These are phyloP conservation scores for Entonaema liquescens DNA, from an alignment of 495 filamentous ascomycete genomes.

Conservation along the genomic window DNA sequence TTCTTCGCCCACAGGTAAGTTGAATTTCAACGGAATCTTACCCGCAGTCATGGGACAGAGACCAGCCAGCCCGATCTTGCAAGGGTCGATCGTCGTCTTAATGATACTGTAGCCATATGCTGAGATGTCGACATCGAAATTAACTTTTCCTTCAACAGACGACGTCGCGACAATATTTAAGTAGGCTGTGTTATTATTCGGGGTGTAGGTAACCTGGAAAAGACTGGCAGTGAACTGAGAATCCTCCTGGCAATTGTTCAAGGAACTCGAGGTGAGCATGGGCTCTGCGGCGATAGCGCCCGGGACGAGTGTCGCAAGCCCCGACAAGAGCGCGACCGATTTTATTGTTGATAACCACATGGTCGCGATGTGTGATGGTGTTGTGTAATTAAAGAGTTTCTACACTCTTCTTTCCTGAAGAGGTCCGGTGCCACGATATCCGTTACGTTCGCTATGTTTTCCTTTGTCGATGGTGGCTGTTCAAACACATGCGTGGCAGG, in stretches of 20 bases:
- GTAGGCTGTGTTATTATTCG: conserved; percentile 72
- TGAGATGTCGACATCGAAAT: conserved; percentile 75
- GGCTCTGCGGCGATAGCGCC: conserved; percentile 43
- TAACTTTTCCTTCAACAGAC: conserved; percentile 83
- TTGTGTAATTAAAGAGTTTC: conserved; percentile 4
- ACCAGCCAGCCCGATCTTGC: conserved; percentile 71
- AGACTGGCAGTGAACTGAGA: conserved; percentile 83
- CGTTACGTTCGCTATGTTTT: neutral
- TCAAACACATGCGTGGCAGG: conserved; percentile 21
- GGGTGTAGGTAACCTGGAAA: conserved; percentile 83
- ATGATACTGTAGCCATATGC: conserved; percentile 84
- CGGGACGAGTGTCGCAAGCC: conserved; percentile 45
- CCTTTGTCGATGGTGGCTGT: conserved; percentile 27
- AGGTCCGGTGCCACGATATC: neutral
- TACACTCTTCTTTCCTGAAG: neutral
- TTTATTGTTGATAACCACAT: conserved; percentile 50
- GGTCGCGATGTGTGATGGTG: conserved; percentile 12
- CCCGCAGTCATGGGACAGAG: conserved; percentile 95
- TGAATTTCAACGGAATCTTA: conserved; percentile 77
- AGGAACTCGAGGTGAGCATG: conserved; percentile 74
- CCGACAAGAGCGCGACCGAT: conserved; percentile 48
- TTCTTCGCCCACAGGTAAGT: conserved; percentile 64
- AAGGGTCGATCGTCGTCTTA: conserved; percentile 75
- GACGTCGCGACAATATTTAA: conserved; percentile 86
- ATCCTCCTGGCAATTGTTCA: conserved; percentile 79